phyloP scores from a whole-genome alignment of 495 filamentous ascomycete species.

The Terfezia boudieri region DNA sequence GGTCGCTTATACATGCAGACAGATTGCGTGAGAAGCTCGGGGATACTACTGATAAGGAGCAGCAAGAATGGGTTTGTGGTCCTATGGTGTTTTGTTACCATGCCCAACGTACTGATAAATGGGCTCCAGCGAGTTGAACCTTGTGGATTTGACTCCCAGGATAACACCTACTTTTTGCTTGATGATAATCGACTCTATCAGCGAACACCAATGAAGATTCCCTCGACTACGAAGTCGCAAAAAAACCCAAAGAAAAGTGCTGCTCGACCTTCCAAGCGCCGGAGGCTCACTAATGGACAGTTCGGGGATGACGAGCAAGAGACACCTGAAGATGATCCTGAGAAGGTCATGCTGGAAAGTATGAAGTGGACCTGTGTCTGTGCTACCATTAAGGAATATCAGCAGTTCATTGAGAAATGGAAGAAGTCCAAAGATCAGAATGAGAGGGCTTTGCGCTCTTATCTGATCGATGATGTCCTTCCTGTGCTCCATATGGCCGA shows the following conservation, averaged over 20 bases:
- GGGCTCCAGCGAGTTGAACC: slow-evolving; percentile 64
- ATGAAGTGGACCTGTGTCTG: slow-evolving; percentile 86
- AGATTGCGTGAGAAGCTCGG: slow-evolving; percentile 69
- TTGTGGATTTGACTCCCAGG: slow-evolving; percentile 66
- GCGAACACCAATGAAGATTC: slow-evolving; percentile 32
- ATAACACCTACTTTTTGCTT: slow-evolving; percentile 68
- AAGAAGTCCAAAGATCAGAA: slow-evolving; percentile 54
- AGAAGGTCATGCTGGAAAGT: slow-evolving; percentile 39
- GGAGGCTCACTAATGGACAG: slow-evolving; percentile 32
- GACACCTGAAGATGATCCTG: slow-evolving; percentile 26
- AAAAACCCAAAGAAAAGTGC: slow-evolving; percentile 46
- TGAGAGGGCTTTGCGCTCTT: slow-evolving; percentile 50
- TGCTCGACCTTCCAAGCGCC: slow-evolving; percentile 28
- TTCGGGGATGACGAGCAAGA: slow-evolving; percentile 42
- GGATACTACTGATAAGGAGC: slow-evolving; percentile 57
- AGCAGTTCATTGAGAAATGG: slow-evolving; percentile 44
- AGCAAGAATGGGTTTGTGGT: slow-evolving; percentile 54
- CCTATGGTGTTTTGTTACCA: not conserved
- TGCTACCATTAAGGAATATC: slow-evolving; percentile 53
- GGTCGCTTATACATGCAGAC: slow-evolving; percentile 71
- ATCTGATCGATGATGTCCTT: slow-evolving; percentile 49
- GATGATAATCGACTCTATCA: slow-evolving; percentile 89
- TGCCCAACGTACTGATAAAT: not conserved
- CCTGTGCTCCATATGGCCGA: slow-evolving; percentile 41
- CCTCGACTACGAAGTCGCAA: slow-evolving; percentile 33